A percentile compares a stretch with the other conserved stretches of the same genome.
Conservation (phyloP, 768 basidiomycete genomes). For the Tylopilus plumbeoviolaceoides region DNA sequence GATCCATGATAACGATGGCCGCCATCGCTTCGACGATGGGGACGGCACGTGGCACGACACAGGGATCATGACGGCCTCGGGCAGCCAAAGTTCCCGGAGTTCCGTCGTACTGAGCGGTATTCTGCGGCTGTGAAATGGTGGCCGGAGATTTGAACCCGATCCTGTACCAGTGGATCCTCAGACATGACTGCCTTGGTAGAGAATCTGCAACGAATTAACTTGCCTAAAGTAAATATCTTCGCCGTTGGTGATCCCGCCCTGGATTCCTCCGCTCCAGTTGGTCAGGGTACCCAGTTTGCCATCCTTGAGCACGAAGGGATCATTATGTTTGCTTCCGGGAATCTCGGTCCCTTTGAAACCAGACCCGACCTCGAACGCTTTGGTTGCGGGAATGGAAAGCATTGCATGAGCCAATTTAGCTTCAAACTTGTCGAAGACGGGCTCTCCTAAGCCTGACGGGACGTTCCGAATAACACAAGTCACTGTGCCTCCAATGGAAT, state of each 20-base stretch:
- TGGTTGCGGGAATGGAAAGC: constrained; percentile 98
- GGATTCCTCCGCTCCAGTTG: constrained; percentile 97
- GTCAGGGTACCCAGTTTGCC: constrained; percentile 79
- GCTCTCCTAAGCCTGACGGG: constrained; percentile 92
- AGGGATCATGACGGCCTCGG: constrained; percentile 93
- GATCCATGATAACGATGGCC: constrained; percentile 91
- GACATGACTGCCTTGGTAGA: neutral
- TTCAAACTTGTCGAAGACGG: constrained; percentile 98
- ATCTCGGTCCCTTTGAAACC: constrained; percentile 95
- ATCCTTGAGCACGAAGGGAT: constrained; percentile 68
- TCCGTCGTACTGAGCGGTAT: constrained; percentile 91
- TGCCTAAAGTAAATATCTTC: constrained; percentile 97
- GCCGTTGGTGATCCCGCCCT: constrained; percentile 97
- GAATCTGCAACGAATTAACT: constrained; percentile 16
- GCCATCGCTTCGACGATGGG: constrained; percentile 99
- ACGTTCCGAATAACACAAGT: constrained; percentile 93
- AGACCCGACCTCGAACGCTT: constrained; percentile 96
- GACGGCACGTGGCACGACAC: constrained; percentile 94
- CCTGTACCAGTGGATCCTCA: constrained; percentile 39
- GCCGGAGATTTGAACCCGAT: constrained; percentile 98
- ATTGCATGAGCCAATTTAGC: constrained; percentile 95
- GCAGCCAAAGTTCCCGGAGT: constrained; percentile 84
- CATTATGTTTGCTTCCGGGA: constrained; percentile 91
- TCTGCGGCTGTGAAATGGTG: constrained; percentile 90
- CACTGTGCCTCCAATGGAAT: constrained; percentile 98